These are phyloP conservation scores for Sclerotinia sclerotiorum DNA, from an alignment of 2,329 filamentous ascomycete species.

Conservation along the genomic window DNA sequence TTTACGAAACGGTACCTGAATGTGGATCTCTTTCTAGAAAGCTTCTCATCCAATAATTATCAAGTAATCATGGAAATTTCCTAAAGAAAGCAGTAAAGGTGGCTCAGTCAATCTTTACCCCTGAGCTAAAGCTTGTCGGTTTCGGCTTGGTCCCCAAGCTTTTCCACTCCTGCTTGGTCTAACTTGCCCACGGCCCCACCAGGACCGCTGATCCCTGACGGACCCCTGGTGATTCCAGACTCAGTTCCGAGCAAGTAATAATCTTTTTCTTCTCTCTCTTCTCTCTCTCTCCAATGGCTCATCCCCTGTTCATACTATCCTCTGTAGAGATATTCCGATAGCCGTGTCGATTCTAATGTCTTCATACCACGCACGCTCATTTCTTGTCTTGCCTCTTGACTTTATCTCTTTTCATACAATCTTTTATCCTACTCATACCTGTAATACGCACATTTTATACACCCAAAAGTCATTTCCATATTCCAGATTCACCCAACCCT, in stretches of 20 bases:
- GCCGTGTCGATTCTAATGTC: conserved; percentile 14
- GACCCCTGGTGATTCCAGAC: conserved; percentile 20
- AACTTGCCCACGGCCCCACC: conserved; percentile 7
- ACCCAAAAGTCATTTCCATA: background rate
- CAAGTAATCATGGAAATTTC: background rate
- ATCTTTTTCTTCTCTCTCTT: background rate
- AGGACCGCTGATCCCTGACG: background rate
- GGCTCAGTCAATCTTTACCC: conserved; percentile 19
- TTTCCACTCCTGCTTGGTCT: background rate
- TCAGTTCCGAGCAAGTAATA: background rate
- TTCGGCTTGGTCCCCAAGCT: conserved; percentile 9
- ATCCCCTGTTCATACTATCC: conserved; percentile 2
- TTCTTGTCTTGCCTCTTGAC: conserved; percentile 6
- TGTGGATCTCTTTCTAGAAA: background rate
- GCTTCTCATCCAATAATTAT: conserved; percentile 3
- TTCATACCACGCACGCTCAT: conserved; percentile 9
- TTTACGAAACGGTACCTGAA: conserved; percentile 17
- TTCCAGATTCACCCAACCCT: conserved; percentile 7
- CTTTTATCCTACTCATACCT: conserved; percentile 13
- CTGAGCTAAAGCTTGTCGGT: conserved; percentile 11
- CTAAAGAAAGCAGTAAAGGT: background rate
- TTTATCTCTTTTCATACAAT: conserved; percentile 13
- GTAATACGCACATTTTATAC: conserved; percentile 6
- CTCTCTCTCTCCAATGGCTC: background rate
- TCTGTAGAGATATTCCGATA: conserved; percentile 6